Percentiles rank a stretch among this genome's conserved stretches.
Conservation (phyloP, 2,329 filamentous ascomycete species). For the Aureobasidium subglaciale region DNA sequence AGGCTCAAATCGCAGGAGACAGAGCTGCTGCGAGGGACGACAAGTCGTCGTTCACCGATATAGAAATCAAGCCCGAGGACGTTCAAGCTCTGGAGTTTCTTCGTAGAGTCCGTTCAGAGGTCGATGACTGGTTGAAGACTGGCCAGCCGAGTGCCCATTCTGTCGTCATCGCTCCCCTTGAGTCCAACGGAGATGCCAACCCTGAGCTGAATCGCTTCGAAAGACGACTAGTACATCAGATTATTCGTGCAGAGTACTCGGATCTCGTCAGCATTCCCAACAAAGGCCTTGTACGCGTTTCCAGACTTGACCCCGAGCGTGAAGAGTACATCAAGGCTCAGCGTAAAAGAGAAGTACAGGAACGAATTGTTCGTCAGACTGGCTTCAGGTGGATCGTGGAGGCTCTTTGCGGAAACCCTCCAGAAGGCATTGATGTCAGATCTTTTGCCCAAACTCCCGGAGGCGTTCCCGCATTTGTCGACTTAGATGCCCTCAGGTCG, state of each 20-base stretch:
- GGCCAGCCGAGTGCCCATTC: conserved; percentile 23
- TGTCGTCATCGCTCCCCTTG: conserved; percentile 28
- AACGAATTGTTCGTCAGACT: conserved; percentile 37
- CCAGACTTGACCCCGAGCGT: conserved; percentile 35
- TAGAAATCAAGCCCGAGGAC: conserved; percentile 48
- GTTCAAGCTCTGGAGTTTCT: conserved; percentile 47
- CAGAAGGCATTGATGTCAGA: conserved; percentile 31
- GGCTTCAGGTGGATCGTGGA: conserved; percentile 47
- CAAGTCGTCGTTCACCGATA: conserved; percentile 34
- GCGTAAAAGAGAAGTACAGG: conserved; percentile 33
- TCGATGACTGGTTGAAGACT: conserved; percentile 41
- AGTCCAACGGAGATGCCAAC: conserved; percentile 17
- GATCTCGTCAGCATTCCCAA: conserved; percentile 37
- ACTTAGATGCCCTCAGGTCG: conserved; percentile 29
- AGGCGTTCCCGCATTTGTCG: conserved; percentile 30
- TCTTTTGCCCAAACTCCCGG: conserved; percentile 31
- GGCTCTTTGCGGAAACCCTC: conserved; percentile 34
- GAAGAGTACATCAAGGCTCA: conserved; percentile 36
- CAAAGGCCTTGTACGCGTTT: conserved; percentile 37
- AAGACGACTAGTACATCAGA: conserved; percentile 58
- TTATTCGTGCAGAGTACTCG: conserved; percentile 56
- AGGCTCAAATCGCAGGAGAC: conserved; percentile 44
- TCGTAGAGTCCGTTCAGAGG: conserved; percentile 36
- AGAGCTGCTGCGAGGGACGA: conserved; percentile 38
- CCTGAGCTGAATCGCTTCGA: conserved; percentile 51